Evolutionary conservation across 768 basidiomycete species (phyloP).

Genomic region (Pleurotus pulmonarius): DNA sequence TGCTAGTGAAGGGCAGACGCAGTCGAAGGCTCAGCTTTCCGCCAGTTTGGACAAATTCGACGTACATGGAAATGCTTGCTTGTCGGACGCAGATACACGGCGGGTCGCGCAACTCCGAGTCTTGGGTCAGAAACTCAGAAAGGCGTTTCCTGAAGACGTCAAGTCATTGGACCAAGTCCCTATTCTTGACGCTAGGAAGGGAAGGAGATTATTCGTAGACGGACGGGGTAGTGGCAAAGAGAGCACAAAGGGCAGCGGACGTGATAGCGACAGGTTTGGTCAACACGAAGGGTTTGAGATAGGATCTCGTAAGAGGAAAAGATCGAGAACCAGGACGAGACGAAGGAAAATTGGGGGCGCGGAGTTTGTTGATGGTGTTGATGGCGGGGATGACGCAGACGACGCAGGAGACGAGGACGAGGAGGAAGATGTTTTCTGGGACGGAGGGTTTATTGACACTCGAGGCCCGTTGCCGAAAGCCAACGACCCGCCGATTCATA

Average conservation of each 20-base stretch:
- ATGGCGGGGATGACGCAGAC: constrained; percentile 13
- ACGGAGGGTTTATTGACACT: constrained; percentile 10
- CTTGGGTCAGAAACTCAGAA: constrained; percentile 53
- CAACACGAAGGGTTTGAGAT: background rate
- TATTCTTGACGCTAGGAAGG: background rate
- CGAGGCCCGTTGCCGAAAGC: constrained; percentile 10
- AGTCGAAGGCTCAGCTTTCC: background rate
- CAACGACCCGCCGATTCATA: constrained; percentile 14
- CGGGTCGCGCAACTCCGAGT: constrained; percentile 41
- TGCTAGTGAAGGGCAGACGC: background rate
- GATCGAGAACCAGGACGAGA: background rate
- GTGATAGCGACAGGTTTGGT: constrained; percentile 1
- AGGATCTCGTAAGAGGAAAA: background rate
- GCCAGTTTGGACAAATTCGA: background rate
- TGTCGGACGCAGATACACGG: background rate
- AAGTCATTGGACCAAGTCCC: background rate
- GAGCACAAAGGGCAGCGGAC: background rate
- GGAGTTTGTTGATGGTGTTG: constrained; percentile 5
- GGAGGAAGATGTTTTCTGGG: constrained; percentile 9
- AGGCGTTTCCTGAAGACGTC: constrained; percentile 52
- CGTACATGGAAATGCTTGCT: background rate
- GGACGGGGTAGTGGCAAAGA: background rate
- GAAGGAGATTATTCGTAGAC: background rate
- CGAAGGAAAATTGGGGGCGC: constrained; percentile 2
- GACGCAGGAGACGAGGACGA: constrained; percentile 17